These are phyloP conservation scores for Auricularia sp. DNA, from an alignment of 768 basidiomycete genomes.

Conservation along the genomic window DNA sequence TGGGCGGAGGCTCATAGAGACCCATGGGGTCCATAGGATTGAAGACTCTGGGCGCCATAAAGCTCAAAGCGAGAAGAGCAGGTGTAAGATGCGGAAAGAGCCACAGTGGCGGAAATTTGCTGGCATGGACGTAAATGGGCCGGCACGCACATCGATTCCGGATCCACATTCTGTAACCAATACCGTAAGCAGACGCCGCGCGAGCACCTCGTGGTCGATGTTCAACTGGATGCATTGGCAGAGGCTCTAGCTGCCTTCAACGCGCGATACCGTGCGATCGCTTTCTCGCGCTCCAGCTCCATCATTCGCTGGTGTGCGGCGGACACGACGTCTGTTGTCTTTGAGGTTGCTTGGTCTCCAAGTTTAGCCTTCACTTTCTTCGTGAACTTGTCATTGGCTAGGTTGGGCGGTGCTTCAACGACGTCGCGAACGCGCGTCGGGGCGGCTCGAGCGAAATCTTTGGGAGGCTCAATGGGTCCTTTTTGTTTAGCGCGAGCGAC, in stretches of 20 bases:
- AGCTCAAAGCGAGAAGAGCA: too few species aligned
- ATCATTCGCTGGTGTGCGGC: conserved; percentile 72
- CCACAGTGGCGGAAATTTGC: too few species aligned
- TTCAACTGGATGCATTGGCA: not conserved
- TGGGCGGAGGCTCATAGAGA: too few species aligned
- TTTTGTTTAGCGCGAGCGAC: conserved; percentile 39
- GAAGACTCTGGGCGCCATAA: too few species aligned
- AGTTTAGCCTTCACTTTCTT: conserved; percentile 12
- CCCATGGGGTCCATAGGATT: too few species aligned
- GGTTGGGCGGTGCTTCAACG: conserved; percentile 53
- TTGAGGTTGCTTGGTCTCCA: conserved; percentile 11
- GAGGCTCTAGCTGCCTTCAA: conserved; percentile 41
- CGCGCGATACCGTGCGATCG: conserved; percentile 55
- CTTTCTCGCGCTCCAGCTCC: conserved; percentile 64
- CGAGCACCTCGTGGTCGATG: too few species aligned
- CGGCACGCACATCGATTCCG: too few species aligned
- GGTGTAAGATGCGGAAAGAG: too few species aligned
- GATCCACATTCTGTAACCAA: too few species aligned
- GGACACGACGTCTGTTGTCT: conserved; percentile 43
- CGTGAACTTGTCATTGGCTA: conserved; percentile 16
- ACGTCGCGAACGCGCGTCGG: conserved; percentile 63
- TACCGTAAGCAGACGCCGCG: too few species aligned
- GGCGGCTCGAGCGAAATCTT: conserved; percentile 21
- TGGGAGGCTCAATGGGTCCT: conserved; percentile 6
- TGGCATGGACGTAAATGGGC: too few species aligned